phyloP scores from a whole-genome alignment of 2,329 filamentous ascomycete genomes.

The Epicoccum nigrum region DNA sequence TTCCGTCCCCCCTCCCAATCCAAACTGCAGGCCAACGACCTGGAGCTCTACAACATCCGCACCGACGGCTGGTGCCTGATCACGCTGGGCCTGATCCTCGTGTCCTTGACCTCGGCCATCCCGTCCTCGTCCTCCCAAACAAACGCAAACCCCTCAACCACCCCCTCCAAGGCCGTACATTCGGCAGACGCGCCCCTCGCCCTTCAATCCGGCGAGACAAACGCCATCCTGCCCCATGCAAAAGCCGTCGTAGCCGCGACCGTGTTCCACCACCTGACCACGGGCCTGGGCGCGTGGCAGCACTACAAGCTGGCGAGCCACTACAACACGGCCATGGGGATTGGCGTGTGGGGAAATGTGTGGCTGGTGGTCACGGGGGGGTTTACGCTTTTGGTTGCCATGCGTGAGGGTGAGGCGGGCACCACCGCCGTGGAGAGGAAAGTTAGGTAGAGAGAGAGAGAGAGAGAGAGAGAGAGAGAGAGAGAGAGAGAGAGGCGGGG shows the following conservation, averaged over 20 bases:
- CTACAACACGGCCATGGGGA: slow-evolving; percentile 33
- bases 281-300: slow-evolving; percentile 31
- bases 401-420: slow-evolving; percentile 14
- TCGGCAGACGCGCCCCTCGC: slow-evolving; percentile 8
- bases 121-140: slow-evolving; percentile 10
- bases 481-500: too few relatives aligned
- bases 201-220: slow-evolving; percentile 1
- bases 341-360: slow-evolving; percentile 35
- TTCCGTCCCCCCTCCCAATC: slow-evolving; percentile 34
- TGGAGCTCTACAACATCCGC: slow-evolving; percentile 34
- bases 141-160: too few relatives aligned
- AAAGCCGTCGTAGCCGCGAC: slow-evolving; percentile 31
- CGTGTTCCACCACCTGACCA: slow-evolving; percentile 31
- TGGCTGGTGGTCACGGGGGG: slow-evolving; percentile 30
- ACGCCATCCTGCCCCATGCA: slow-evolving; percentile 23
- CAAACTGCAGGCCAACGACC: slow-evolving; percentile 29
- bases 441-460: slow-evolving; percentile 6
- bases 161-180: slow-evolving; percentile 7
- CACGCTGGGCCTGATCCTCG: slow-evolving; percentile 31
- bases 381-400: slow-evolving; percentile 20
- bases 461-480: neutral
- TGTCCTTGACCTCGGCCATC: slow-evolving; percentile 32
- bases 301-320: slow-evolving; percentile 34
- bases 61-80: slow-evolving; percentile 37
- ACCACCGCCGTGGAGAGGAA: slow-evolving; percentile 23